These are phyloP conservation scores for Alternaria alternata DNA, from an alignment of 2,329 filamentous ascomycete species.

Conservation along the genomic window DNA sequence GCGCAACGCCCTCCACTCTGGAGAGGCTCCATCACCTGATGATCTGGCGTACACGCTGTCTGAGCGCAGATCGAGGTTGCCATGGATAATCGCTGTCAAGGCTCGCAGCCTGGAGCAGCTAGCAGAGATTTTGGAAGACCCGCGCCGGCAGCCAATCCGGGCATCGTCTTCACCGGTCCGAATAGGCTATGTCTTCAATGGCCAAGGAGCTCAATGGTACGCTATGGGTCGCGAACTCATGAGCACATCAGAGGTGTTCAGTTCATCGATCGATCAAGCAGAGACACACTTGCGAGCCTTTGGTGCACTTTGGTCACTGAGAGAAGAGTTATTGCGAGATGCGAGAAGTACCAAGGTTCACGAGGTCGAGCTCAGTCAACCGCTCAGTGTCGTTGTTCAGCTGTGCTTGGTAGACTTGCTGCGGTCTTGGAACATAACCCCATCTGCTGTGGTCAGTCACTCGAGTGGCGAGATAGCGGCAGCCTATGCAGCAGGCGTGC, in stretches of 20 bases:
- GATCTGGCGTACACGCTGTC: conserved; percentile 24
- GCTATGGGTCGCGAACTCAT: conserved; percentile 10
- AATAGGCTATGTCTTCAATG: conserved; percentile 4
- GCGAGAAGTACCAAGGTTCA: neutral
- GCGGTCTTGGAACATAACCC: conserved; percentile 13
- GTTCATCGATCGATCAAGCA: neutral
- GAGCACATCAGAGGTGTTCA: neutral
- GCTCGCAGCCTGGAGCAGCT: neutral
- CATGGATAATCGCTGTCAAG: neutral
- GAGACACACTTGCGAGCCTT: neutral
- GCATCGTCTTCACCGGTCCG: neutral
- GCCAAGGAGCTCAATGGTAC: conserved; percentile 8
- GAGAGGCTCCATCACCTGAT: neutral
- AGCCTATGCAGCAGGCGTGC: conserved; percentile 33
- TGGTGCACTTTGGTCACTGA: conserved; percentile 6
- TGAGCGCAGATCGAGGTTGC: conserved; percentile 12
- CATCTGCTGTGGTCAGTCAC: conserved; percentile 24
- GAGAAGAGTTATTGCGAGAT: conserved; percentile 4
- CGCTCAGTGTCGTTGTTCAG: conserved; percentile 31
- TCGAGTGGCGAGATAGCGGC: conserved; percentile 42
- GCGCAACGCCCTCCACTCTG: neutral
- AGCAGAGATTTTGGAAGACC: neutral
- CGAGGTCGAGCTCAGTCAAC: conserved; percentile 23
- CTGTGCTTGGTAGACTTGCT: conserved; percentile 26
- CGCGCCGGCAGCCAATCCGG: neutral